Base-by-base conservation (phyloP, 2,329 filamentous ascomycete species). In the Pseudopyricularia javanii region DNA sequence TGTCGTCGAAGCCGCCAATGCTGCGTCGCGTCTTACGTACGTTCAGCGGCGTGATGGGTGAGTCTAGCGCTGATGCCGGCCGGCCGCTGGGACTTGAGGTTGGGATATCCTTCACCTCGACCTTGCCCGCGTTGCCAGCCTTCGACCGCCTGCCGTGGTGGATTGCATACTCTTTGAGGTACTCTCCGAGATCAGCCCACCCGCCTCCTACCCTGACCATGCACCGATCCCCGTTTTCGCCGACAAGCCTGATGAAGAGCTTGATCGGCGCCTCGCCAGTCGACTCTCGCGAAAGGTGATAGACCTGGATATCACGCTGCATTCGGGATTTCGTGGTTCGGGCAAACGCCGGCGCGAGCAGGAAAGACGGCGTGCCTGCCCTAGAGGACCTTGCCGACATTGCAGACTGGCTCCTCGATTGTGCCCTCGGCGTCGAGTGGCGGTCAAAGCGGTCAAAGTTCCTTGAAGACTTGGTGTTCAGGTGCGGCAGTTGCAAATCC, bases 141-240 rank as follows among this genome's bases (percentile, higher is more conserved):
- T 70, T 66, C 51, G 78, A 78, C 43, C 80, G 82, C n/a, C 88
- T 83, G 45, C 88, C 87, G 64, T 98, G 93, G 64, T 98, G 93
- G 55, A 83, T 82, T 7, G 90, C 91, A 62, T 96, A 98, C 66
- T 95, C 89, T 60, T 90, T 86, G 43, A 98, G 75, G 63, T 96
- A 98, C 66, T 97, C 93, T 35, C 87, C 91, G 20, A 98, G 74
- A 66, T 98, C 93, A 14, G 91, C 90, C 93, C 93, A 98, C n/a
- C 93, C 93, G 55, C 93, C 93, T 12, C 93, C 93, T 12, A 98
- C 91, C 34, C 93, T 86, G 7, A 98, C 93, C 93, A 98, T 97
- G 56, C 97, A 90, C 51, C 93, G 83, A 67, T 97, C 90, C 15
- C 88, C 88, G 54, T 82, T 78, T 65, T 95, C 90, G 50, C 93